Percentiles rank a stretch among this genome's conserved stretches.
These are phyloP conservation scores for Coemansia sp. DNA, from an alignment of 192 early-diverging fungal species.

Conservation along the genomic window DNA sequence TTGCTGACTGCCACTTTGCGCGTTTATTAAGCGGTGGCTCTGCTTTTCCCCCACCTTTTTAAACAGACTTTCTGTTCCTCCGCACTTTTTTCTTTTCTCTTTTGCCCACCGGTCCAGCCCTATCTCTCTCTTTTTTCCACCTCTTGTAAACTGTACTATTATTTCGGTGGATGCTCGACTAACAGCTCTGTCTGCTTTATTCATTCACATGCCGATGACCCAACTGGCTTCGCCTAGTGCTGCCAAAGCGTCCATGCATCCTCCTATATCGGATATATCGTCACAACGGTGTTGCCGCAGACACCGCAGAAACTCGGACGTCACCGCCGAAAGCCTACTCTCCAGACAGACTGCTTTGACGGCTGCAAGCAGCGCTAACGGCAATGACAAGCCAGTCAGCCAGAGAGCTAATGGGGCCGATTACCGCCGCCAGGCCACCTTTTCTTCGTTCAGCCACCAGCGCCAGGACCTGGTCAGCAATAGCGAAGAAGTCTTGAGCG, in stretches of 20 bases:
- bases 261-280: slow-evolving; percentile 4
- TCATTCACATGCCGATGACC: slow-evolving; percentile 4
- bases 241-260: background rate
- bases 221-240: background rate
- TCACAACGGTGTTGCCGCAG: slow-evolving; percentile 26
- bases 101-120: background rate
- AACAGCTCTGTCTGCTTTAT: background rate
- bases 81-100: background rate
- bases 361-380: background rate
- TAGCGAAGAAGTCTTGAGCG: background rate
- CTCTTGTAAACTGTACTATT: background rate
- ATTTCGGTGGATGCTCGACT: slow-evolving; percentile 4
- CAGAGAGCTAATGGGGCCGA: background rate
- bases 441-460: background rate
- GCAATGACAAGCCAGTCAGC: background rate
- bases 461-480: slow-evolving; percentile 2
- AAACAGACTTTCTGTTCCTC: slow-evolving; percentile 1
- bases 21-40: background rate
- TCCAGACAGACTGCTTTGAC: slow-evolving; percentile 7
- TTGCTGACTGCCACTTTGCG: background rate
- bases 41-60: background rate
- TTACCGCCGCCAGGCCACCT: background rate
- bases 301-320: slow-evolving; percentile 38
- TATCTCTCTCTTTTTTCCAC: background rate
- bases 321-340: slow-evolving; percentile 15